These are phyloP conservation scores for Fusarium longipes DNA, from an alignment of 2,329 filamentous ascomycete species.

Conservation along the genomic window DNA sequence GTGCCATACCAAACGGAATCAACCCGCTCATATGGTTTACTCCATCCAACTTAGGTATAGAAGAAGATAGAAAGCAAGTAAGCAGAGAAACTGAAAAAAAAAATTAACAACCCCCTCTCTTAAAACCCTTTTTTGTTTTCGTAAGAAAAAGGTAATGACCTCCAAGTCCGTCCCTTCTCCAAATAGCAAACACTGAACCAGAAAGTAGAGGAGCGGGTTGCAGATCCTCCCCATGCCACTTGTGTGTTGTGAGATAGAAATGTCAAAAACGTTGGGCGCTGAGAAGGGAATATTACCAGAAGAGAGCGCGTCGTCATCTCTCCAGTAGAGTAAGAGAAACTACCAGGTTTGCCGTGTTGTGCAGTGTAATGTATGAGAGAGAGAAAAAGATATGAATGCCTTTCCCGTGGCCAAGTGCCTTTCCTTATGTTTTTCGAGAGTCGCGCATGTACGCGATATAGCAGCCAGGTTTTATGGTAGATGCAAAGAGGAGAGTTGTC, in stretches of 20 bases:
- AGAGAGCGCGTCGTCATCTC: constrained; percentile 8
- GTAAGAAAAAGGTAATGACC: constrained; percentile 28
- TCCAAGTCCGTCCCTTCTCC: constrained; percentile 8
- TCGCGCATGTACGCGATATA: constrained; percentile 3
- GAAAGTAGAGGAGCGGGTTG: constrained; percentile 21
- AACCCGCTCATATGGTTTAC: constrained; percentile 37
- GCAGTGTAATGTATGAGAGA: constrained; percentile 7
- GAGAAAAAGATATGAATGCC: constrained; percentile 27
- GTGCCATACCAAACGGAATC: constrained; percentile 30
- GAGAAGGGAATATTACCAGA: constrained; percentile 23
- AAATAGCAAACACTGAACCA: constrained; percentile 34
- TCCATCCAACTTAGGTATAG: constrained; percentile 49
- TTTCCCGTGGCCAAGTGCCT: constrained; percentile 30
- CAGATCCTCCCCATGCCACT: constrained; percentile 26
- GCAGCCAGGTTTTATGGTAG: constrained; percentile 25
- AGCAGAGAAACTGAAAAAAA: constrained; percentile 25
- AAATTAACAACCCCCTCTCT: constrained; percentile 26
- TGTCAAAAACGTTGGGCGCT: constrained; percentile 20
- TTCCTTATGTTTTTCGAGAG: constrained; percentile 31
- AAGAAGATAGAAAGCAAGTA: constrained; percentile 35
- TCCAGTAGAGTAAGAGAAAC: constrained; percentile 24
- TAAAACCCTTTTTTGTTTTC: constrained; percentile 37
- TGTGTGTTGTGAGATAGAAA: constrained; percentile 22
- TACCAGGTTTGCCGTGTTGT: constrained; percentile 42
- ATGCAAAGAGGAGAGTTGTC: constrained; percentile 51